Conservation (phyloP, 352 stramenopile genomes). For the Phytophthora chlamydospora region DNA sequence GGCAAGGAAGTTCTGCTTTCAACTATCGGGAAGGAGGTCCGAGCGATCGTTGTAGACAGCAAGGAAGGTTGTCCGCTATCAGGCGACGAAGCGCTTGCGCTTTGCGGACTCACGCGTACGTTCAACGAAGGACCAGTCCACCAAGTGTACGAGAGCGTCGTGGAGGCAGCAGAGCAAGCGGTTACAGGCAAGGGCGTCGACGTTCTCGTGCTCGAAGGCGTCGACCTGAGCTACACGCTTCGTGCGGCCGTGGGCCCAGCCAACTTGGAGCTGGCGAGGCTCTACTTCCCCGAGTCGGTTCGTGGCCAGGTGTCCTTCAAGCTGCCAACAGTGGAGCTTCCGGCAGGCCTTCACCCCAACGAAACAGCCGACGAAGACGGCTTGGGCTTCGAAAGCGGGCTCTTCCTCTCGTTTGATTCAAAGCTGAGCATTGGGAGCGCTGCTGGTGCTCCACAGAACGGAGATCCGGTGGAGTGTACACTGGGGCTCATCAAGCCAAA, state of each 20-base stretch:
- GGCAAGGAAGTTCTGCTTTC: conserved; percentile 32
- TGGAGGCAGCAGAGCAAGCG: conserved; percentile 17
- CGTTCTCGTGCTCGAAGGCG: conserved; percentile 49
- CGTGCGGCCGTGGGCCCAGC: conserved; percentile 46
- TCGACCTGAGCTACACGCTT: conserved; percentile 46
- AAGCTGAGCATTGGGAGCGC: conserved; percentile 15
- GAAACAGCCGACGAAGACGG: conserved; percentile 27
- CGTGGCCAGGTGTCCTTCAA: conserved; percentile 38
- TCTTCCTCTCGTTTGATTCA: conserved; percentile 43
- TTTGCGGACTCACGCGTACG: conserved; percentile 24
- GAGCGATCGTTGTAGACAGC: conserved; percentile 36
- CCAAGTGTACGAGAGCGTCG: conserved; percentile 16
- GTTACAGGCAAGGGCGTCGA: conserved; percentile 25
- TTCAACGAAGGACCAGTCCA: conserved; percentile 6
- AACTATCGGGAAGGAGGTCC: conserved; percentile 30
- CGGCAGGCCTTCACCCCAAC: conserved; percentile 19
- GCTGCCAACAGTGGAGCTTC: conserved; percentile 25
- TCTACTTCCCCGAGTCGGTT: conserved; percentile 59
- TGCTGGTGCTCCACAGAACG: conserved; percentile 9
- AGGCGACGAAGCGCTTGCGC: conserved; percentile 17
- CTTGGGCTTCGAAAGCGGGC: conserved; percentile 50
- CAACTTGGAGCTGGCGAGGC: conserved; percentile 31
- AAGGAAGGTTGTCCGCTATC: conserved; percentile 11
- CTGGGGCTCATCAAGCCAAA: conserved; percentile 74
- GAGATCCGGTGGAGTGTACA: conserved; percentile 40